Evolutionary conservation across 306 rosid species (phyloP), one percentile per base, ranked within the genome.

Genomic region (Vicia faba): DNA sequence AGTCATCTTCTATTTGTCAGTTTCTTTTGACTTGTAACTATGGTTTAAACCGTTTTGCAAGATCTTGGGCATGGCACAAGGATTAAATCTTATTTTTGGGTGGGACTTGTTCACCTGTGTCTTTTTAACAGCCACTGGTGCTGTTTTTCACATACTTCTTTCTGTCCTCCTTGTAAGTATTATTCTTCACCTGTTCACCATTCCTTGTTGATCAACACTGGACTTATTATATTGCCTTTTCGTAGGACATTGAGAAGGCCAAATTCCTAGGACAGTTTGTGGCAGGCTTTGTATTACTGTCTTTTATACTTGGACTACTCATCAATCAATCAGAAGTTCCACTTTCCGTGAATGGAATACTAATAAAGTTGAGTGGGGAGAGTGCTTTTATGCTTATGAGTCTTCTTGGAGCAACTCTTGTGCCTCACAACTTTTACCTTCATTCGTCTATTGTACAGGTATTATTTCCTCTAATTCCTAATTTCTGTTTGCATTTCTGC

Each of bases 61-160:
- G 98, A 80, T 92, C 70, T 71, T 92, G 70, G 98, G 96, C 73
- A 83, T 89, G 64, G 88, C 96, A 48, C 91, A 89, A 79, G 93
- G 89, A 73, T 90, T 92, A 73, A 92, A 88, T 86, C 87, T 87
- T 80, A 80, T 89, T 64, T 85, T 83, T 79, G 96, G 96, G 64
- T 92, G 96, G 98, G 96, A 92, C 82, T 79, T 92, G 73, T 89
- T 89, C 93, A 83, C 93, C 59, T 89, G 96, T 74, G 93, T 92
- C 67, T 78, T 87, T 83, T 76, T 89, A 82, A 86, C 96, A 63
- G 93, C 96, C 28, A 74, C 78, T 11, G 74, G 79, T 77, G 88
- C 86, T 44, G 71, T 80, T 80, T 81, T 87, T 73, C 83, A 86
- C 68, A 80, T 92, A 59, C 71, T 86, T 79, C 86, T 80, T 82